Percentiles rank a stretch among this genome's conserved stretches.
Conservation (phyloP, 805 yeast species). For the Teunomyces aglyptinius region DNA sequence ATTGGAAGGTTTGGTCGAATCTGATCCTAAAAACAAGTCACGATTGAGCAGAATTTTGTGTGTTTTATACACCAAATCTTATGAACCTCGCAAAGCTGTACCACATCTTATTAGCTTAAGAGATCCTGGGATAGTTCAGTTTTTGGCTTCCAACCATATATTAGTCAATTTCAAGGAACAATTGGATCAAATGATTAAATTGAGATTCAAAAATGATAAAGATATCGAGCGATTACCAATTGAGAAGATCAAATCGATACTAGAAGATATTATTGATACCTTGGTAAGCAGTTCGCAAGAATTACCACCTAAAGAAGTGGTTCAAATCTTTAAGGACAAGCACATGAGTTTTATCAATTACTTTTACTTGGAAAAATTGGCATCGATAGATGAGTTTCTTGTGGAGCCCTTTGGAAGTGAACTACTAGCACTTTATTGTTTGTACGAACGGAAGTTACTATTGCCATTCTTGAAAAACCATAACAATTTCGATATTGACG, state of each 20-base stretch:
- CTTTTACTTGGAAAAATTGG: slow-evolving; percentile 59
- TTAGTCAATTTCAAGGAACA: slow-evolving; percentile 46
- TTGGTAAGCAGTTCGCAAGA: slow-evolving; percentile 67
- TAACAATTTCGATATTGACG: slow-evolving; percentile 61
- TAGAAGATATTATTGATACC: slow-evolving; percentile 49
- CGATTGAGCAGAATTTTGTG: slow-evolving; percentile 45
- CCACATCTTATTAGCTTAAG: slow-evolving; percentile 56
- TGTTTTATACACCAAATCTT: slow-evolving; percentile 53
- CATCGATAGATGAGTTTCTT: slow-evolving; percentile 48
- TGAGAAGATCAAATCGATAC: slow-evolving; percentile 33
- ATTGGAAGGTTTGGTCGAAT: slow-evolving; percentile 46
- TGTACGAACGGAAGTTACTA: slow-evolving; percentile 54
- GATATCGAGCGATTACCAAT: slow-evolving; percentile 43
- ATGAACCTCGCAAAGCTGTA: slow-evolving; percentile 63
- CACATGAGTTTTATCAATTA: slow-evolving; percentile 54
- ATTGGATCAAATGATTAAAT: slow-evolving; percentile 51
- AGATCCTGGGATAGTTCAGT: slow-evolving; percentile 54
- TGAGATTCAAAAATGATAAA: slow-evolving; percentile 33
- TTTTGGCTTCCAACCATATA: slow-evolving; percentile 63
- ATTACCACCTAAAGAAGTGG: slow-evolving; percentile 51
- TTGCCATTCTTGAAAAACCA: slow-evolving; percentile 56
- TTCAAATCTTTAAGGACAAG: slow-evolving; percentile 43
- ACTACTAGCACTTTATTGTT: slow-evolving; percentile 62
- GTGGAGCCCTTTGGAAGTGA: slow-evolving; percentile 63
- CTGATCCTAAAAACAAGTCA: slow-evolving; percentile 5